These are phyloP conservation scores for Ustilago xerochloae DNA, from an alignment of 1,284 basidiomycete genomes.

Conservation along the genomic window DNA sequence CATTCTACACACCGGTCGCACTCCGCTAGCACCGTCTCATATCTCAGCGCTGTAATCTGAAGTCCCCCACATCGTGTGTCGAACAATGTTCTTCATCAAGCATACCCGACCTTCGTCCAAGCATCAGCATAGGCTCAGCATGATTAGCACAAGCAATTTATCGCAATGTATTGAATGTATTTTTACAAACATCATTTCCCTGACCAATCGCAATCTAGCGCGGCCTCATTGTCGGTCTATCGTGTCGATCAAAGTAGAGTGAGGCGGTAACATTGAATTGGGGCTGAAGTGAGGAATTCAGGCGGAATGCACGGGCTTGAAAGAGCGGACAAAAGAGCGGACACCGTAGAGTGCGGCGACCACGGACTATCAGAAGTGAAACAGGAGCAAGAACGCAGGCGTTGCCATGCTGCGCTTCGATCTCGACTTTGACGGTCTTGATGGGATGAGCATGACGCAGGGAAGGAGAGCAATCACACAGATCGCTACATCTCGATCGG, in stretches of 20 bases:
- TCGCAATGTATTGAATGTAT: constrained; percentile 13
- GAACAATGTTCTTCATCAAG: background rate
- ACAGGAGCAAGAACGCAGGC: constrained; percentile 23
- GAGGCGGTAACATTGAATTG: background rate
- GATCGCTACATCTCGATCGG: background rate
- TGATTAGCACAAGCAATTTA: background rate
- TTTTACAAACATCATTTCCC: no score
- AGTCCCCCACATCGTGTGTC: no score
- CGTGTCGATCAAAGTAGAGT: background rate
- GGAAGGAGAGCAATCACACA: background rate
- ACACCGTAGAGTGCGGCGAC: no score
- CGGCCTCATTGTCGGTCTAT: background rate
- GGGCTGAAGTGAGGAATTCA: background rate
- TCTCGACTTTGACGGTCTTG: background rate
- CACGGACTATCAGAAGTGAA: background rate
- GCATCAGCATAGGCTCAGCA: background rate
- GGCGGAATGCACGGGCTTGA: background rate
- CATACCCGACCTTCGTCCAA: background rate
- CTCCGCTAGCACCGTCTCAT: no score
- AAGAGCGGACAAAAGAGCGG: no score
- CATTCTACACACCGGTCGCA: background rate
- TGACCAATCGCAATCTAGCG: background rate
- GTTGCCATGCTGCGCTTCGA: no score
- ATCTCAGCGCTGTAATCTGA: background rate
- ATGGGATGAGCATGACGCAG: background rate